Conservation (phyloP, 805 yeast species). For the Starmerella scarabaei region DNA sequence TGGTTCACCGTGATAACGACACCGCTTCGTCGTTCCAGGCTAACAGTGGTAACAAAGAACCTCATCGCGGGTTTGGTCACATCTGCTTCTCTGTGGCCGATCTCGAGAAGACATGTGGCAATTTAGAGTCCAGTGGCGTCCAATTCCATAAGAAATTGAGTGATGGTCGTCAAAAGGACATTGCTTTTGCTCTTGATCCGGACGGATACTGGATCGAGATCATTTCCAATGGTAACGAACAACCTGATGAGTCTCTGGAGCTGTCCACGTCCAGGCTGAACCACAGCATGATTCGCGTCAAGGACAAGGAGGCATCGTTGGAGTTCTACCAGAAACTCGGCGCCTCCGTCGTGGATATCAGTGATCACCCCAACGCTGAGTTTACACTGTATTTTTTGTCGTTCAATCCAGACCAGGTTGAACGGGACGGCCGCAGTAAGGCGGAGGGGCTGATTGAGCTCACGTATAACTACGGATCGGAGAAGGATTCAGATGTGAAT, state of each 20-base stretch:
- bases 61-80: conserved; percentile 88
- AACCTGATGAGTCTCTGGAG: conserved; percentile 10
- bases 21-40: conserved; percentile 40
- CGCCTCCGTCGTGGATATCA: conserved; percentile 51
- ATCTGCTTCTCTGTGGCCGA: conserved; percentile 79
- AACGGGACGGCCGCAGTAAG: conserved; percentile 29
- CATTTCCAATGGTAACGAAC: conserved; percentile 38
- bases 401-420: conserved; percentile 37
- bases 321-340: conserved; percentile 77
- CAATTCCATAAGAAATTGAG: conserved; percentile 66
- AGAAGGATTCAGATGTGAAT: conserved; percentile 53
- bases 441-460: conserved; percentile 71
- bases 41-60: conserved; percentile 74
- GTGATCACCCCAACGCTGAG: conserved; percentile 51
- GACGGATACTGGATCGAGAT: conserved; percentile 96
- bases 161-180: conserved; percentile 86
- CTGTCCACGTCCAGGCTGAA: conserved; percentile 43
- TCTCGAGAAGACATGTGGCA: conserved; percentile 46
- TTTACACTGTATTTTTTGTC: conserved; percentile 82
- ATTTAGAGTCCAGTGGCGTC: conserved; percentile 50
- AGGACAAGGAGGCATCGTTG: conserved; percentile 64
- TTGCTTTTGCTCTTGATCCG: conserved; percentile 92
- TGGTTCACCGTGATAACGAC: conserved; percentile 68
- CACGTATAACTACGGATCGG: conserved; percentile 95
- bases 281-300: conserved; percentile 87